phyloP scores from a whole-genome alignment of 805 yeast genomes.

The Saccharomyces jurei region DNA sequence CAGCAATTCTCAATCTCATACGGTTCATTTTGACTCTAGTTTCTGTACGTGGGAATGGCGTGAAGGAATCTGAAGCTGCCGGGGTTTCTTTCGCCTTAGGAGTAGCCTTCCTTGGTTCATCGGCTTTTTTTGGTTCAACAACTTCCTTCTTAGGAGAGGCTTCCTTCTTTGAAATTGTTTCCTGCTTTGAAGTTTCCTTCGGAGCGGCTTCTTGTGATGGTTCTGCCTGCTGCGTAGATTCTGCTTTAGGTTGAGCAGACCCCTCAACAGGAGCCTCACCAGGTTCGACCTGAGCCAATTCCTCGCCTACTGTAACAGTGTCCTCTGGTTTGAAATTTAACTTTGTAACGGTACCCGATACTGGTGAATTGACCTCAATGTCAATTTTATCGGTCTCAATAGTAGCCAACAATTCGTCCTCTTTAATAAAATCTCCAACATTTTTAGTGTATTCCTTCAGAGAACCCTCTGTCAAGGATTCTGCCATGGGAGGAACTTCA shows the following conservation, averaged over 20 bases:
- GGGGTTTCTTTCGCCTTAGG: constrained; percentile 26
- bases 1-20: constrained; percentile 98
- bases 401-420: constrained; percentile 89
- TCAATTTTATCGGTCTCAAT: constrained; percentile 98
- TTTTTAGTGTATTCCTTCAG: constrained; percentile 58
- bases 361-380: constrained; percentile 92
- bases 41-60: constrained; percentile 72
- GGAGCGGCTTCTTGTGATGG: constrained; percentile 25
- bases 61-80: constrained; percentile 28
- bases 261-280: constrained; percentile 55
- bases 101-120: constrained; percentile 24
- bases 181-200: constrained; percentile 29
- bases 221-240: constrained; percentile 24
- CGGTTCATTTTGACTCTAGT: constrained; percentile 96
- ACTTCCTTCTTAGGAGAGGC: constrained; percentile 28
- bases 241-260: constrained; percentile 36
- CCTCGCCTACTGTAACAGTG: constrained; percentile 94
- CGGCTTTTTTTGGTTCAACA: constrained; percentile 15
- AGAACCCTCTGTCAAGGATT: constrained; percentile 95
- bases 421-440: constrained; percentile 81
- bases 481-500: constrained; percentile 98
- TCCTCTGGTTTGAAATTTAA: constrained; percentile 77
- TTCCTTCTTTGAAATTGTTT: constrained; percentile 15
- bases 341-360: constrained; percentile 82
- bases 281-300: constrained; percentile 76